phyloP scores from a whole-genome alignment of 345 rosid genomes.

The Corymbia maculata region DNA sequence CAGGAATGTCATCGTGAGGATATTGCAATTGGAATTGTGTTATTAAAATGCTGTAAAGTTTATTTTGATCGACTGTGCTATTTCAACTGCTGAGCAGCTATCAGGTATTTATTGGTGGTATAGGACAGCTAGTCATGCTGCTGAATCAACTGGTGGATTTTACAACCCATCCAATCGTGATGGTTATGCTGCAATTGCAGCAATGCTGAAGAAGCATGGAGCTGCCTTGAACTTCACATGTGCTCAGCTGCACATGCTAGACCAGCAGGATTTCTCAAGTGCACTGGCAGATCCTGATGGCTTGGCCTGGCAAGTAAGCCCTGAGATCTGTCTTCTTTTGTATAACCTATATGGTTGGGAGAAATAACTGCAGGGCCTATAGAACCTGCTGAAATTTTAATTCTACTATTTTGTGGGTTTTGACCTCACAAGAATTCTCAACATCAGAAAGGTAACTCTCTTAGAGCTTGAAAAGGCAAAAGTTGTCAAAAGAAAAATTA shows the following conservation, averaged over 20 bases:
- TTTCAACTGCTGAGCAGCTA: conserved; percentile 64
- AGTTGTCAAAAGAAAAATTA: background rate
- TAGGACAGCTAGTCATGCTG: conserved; percentile 93
- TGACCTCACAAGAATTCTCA: background rate
- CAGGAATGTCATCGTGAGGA: background rate
- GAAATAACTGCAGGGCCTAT: background rate
- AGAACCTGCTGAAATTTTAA: background rate
- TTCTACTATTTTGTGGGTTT: background rate
- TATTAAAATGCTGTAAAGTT: background rate
- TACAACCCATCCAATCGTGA: conserved; percentile 85
- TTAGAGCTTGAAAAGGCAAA: background rate
- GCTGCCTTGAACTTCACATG: conserved; percentile 64
- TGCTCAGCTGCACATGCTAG: conserved; percentile 37
- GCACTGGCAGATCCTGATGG: conserved; percentile 71
- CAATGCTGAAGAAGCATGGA: conserved; percentile 64
- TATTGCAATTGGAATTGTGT: background rate
- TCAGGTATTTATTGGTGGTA: conserved; percentile 97
- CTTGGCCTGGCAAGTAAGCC: conserved; percentile 78
- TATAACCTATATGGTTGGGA: background rate
- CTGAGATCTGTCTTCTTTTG: background rate
- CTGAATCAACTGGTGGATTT: conserved; percentile 90
- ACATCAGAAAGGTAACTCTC: background rate
- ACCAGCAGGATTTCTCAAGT: conserved; percentile 47
- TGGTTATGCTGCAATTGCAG: conserved; percentile 72
- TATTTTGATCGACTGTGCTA: background rate